Evolutionary conservation across 805 yeast species (phyloP), one percentile per base, ranked within the genome.

Genomic region (Sugiyamaella boreocaroliniensis): DNA sequence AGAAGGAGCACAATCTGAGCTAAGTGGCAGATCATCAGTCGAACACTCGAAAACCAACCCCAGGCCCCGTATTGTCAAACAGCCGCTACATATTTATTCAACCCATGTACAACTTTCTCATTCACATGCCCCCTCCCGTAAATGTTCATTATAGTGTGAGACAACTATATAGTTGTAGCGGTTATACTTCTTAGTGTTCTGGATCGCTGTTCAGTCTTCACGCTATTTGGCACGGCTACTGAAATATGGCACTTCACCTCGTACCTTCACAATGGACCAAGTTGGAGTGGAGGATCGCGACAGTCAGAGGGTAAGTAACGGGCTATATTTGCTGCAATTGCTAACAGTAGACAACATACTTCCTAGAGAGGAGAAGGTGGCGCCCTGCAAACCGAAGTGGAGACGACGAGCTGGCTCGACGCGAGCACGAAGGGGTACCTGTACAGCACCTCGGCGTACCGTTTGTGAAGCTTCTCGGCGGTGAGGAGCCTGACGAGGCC

Each of bases 381-480:
- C 37, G n/a, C 8, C n/a, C 37, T 15, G 43, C 11, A 32, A 6
- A 8, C 8, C 41, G 26, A 46, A 46, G 42, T 5, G 37, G 47
- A 14, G 48, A 18, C 44, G 49, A 43, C 43, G 46, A 37, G 43
- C 42, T 19, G 5, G 45, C 47, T 19, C 40, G 15, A n/a, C 26
- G 50, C 14, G 43, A 50, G 15, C 4, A 37, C 15, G 58, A 59
- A 34, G 29, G 49, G 1, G 46, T 22, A 8, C 58, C 64, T 0
- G 43, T 48, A 2, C 47, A 54, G 2, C 59, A 57, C 7, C 54
- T 61, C 22, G 41, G 58, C 2, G 55, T 68, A 6, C 80, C 81
- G 11, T 75, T 78, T 63, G 68, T 73, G 7, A 62, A 66, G 45
- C 62, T 78, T 6, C 54, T 77, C 40, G 70, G 71, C 15, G 81